Percentiles rank a stretch among this genome's conserved stretches.
These are phyloP conservation scores for Ceratobasidium sp. DNA, from an alignment of 1,284 basidiomycete species.

Conservation along the genomic window DNA sequence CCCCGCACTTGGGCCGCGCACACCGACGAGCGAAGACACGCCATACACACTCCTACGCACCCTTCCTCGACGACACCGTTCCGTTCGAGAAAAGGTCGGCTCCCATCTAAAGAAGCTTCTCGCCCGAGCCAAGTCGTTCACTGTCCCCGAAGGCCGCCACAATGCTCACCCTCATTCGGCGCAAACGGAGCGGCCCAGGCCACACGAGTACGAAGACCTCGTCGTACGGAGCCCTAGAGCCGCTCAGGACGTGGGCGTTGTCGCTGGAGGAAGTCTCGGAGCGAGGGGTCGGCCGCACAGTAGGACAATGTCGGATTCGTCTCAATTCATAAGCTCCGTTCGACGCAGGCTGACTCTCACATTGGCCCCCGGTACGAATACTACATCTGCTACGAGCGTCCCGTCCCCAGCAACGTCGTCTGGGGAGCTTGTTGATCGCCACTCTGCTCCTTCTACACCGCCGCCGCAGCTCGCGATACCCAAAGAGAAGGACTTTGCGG, in stretches of 20 bases:
- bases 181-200: not conserved
- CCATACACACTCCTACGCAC: constrained; percentile 11
- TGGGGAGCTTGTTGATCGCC: not conserved
- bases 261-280: too few species aligned
- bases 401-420: not conserved
- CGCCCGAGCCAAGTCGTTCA: constrained; percentile 25
- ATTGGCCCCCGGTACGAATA: not conserved
- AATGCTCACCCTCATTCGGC: not conserved
- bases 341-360: constrained; percentile 17
- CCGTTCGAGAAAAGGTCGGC: constrained; percentile 32
- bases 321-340: constrained; percentile 2
- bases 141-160: not conserved
- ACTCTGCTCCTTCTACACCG: not conserved
- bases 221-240: not conserved
- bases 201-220: constrained; percentile 16
- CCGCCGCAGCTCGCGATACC: not conserved
- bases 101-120: constrained; percentile 8
- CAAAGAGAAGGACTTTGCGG: too few species aligned
- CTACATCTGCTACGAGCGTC: not conserved
- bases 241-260: too few species aligned
- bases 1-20: not conserved
- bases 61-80: constrained; percentile 12
- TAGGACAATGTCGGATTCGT: constrained; percentile 17
- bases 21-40: not conserved
- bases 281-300: constrained; percentile 6